Conservation (phyloP, 2,329 filamentous ascomycete genomes). For the Colletotrichum sp. region DNA sequence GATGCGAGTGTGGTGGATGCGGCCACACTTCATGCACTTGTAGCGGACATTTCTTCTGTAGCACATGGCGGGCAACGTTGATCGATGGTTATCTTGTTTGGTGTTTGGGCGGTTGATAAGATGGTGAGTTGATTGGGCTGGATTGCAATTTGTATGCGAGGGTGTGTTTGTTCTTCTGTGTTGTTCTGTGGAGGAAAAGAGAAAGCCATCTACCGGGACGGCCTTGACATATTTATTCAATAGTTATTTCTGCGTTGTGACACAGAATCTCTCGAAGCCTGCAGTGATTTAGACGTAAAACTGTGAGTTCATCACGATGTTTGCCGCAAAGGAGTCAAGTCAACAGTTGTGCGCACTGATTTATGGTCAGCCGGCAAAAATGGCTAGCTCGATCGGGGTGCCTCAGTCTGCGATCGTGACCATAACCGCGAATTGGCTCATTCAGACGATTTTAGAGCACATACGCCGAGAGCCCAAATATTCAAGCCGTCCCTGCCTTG, state of each 20-base stretch:
- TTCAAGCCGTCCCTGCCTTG: fast-evolving
- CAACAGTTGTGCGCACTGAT: neutral
- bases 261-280: neutral
- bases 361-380: neutral
- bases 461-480: fast-evolving
- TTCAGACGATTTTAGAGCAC: neutral
- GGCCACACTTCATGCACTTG: neutral
- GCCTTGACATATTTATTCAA: neutral
- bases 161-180: neutral
- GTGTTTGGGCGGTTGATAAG: neutral
- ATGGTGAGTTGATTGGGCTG: neutral
- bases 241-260: neutral
- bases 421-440: neutral
- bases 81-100: neutral
- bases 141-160: neutral
- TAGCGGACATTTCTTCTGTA: neutral
- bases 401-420: neutral
- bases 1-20: neutral
- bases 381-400: neutral
- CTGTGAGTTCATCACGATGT: neutral
- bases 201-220: neutral
- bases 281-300: neutral
- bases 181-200: neutral
- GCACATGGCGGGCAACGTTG: neutral
- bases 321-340: neutral